Base-by-base conservation (phyloP, 495 filamentous ascomycete species). In the Penicillium diatomitis region DNA sequence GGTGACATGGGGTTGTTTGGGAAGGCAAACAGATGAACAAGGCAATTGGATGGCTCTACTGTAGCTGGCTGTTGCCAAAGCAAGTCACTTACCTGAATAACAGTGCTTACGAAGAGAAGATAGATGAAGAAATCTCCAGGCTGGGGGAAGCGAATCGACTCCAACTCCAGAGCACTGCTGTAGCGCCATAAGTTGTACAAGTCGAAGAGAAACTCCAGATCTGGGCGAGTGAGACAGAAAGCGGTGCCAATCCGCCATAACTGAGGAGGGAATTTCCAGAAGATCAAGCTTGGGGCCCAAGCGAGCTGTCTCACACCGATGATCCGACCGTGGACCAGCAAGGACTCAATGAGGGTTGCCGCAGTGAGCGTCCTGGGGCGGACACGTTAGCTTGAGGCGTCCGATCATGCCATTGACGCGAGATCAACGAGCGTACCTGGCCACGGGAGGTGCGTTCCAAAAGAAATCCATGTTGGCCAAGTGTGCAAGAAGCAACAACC, bases 151-250 rank as follows among this genome's bases (percentile, higher is more conserved):
- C 80, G 71, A 28, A 79, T 62, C 28, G 82, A 82, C 35, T 73
- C 72, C 11, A 48, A 74, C 63, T 88, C 85, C 12, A 87, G 68
- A 33, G 67, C 66, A 53, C 74, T 82, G 39, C 78, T 75, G 68
- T 87, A 86, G 42, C 72, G 78, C 61, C 77, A 88, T 56, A 87
- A 63, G 60, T 90, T 86, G 68, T 88, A 92, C 29, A 90, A 83
- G 67, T 96, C 88, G 60, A 94, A 72, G 34, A 95, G 50, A 41
- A 95, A 84, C 40, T 63, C 65, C 44, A 91, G 57, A 32, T 77
- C 50, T 10, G 74, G 69, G 32, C 79, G 74, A 8, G 84, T 90
- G 47, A 95, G 62, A 35, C 90, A 65, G 68, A 94, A 95, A 37
- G 76, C 70, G 8, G 87, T 84, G 34, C 82, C 65, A 2, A 89